Conservation (phyloP, 495 filamentous ascomycete species). For the Hypoxylon fuscum region DNA sequence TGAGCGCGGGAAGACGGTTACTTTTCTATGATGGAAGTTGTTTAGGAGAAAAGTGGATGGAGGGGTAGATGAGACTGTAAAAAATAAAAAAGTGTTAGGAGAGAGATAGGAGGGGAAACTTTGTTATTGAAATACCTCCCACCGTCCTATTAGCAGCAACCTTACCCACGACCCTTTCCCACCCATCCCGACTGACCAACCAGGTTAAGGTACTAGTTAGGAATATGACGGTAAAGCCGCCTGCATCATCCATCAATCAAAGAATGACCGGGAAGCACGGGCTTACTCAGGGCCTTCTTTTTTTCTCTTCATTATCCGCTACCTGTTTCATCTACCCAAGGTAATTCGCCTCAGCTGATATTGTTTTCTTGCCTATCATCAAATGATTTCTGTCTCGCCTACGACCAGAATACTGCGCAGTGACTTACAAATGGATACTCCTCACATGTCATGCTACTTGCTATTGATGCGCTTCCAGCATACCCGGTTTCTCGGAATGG, state of each 20-base stretch:
- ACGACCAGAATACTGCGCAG: not conserved
- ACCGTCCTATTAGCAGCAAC: constrained; percentile 9
- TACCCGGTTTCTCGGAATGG: not conserved
- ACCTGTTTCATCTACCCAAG: not conserved
- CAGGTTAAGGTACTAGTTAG: constrained; percentile 12
- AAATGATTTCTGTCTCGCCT: no score
- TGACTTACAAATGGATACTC: no score
- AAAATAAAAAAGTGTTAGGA: constrained; percentile 33
- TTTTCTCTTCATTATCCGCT: constrained; percentile 4
- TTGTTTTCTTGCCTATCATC: not conserved
- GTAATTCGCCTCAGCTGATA: constrained; percentile 3
- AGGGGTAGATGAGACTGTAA: constrained; percentile 42
- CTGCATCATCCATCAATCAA: constrained; percentile 35
- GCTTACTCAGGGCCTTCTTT: constrained; percentile 33
- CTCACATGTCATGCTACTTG: constrained; percentile 3
- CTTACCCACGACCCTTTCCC: not conserved
- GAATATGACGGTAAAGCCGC: constrained; percentile 25
- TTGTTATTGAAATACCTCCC: constrained; percentile 25
- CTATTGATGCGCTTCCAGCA: not conserved
- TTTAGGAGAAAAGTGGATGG: constrained; percentile 37
- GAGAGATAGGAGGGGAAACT: constrained; percentile 25
- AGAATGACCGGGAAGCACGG: constrained; percentile 34
- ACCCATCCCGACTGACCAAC: constrained; percentile 12
- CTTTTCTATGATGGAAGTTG: constrained; percentile 38
- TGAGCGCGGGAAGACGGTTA: constrained; percentile 29